Evolutionary conservation across 441 rosid species (phyloP), one percentile per base, ranked within the genome.

Genomic region (Populus hybrid): DNA sequence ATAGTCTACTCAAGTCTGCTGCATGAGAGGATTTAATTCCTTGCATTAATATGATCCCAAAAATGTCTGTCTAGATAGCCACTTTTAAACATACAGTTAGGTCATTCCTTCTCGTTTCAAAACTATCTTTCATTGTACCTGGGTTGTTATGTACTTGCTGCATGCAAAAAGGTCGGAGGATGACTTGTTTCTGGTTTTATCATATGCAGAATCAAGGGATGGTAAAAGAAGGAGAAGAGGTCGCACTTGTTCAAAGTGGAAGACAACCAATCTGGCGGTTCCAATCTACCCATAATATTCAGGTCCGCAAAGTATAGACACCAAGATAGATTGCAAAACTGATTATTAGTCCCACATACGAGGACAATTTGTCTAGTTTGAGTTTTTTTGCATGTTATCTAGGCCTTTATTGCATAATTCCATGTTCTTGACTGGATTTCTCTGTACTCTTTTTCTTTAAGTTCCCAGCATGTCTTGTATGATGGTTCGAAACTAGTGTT

Each of bases 181-280:
- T 70, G 50, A 28, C 32, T 30, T 26, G 28, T 26, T 67, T 23
- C 74, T 53, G 77, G 63, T 69, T 75, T 61, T 75, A 16, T n/a
- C 82, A 57, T 78, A 24, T 24, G 70, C 96, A 94, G 99, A 86
- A 92, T 68, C 99, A 92, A 88, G 97, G 98, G 53, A 91, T 94
- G 99, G 95, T 97, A 72, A 97, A 90, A 84, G 88, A 90, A 77
- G 99, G 97, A 81, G 98, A 93, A 81, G 98, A 97, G 82, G 90
- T 94, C 53, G 97, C 98, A 3, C 94, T 94, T 65, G 88, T 97
- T 75, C 97, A 87, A 86, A 97, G 99, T 73, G 98, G 98, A 36
- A 89, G 89, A 77, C 91, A 90, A 77, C 98, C 98, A 72, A 97
- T 97, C 82, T 97, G 98, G 98, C 87, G 98, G 78, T 91, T 90